These are phyloP conservation scores for Astrocystis sublimbata DNA, from an alignment of 495 filamentous ascomycete species.

Conservation along the genomic window DNA sequence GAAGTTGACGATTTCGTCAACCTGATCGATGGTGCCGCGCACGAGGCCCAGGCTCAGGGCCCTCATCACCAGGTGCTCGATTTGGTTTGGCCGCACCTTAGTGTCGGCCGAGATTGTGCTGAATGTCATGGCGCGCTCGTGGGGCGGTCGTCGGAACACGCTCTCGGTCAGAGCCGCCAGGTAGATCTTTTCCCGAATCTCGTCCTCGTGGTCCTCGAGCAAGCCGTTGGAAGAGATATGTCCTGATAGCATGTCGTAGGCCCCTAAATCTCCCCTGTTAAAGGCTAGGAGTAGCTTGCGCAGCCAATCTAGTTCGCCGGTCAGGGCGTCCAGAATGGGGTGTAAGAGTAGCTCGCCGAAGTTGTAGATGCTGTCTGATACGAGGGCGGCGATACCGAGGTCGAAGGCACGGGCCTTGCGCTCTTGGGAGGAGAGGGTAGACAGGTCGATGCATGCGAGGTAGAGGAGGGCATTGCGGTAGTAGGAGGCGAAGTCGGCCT, in stretches of 20 bases:
- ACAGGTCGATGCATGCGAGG: conserved; percentile 91
- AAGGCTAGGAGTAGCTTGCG: conserved; percentile 94
- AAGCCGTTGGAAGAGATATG: conserved; percentile 76
- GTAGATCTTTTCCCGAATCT: conserved; percentile 97
- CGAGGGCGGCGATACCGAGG: conserved; percentile 85
- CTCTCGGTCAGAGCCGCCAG: conserved; percentile 93
- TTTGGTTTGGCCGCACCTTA: conserved; percentile 84
- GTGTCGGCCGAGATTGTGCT: conserved; percentile 84
- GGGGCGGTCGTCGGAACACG: conserved; percentile 92
- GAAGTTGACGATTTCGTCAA: conserved; percentile 89
- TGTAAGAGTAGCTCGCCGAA: conserved; percentile 98
- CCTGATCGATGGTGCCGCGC: conserved; percentile 92
- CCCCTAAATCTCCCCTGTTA: conserved; percentile 89
- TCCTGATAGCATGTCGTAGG: conserved; percentile 76
- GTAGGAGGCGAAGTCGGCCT: conserved; percentile 88
- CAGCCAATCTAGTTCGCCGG: conserved; percentile 71
- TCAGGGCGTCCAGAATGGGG: conserved; percentile 86
- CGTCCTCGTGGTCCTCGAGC: conserved; percentile 73
- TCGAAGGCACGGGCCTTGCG: conserved; percentile 83
- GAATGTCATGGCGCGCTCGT: conserved; percentile 93
- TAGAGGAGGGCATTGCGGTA: conserved; percentile 98
- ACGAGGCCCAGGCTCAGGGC: conserved; percentile 89
- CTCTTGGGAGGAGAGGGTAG: conserved; percentile 68
- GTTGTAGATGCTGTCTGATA: conserved; percentile 96
- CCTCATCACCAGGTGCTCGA: conserved; percentile 99